A percentile compares a stretch with the other conserved stretches of the same genome.
These are phyloP conservation scores for Quercus alba DNA, from an alignment of 306 rosid genomes.

Conservation along the genomic window DNA sequence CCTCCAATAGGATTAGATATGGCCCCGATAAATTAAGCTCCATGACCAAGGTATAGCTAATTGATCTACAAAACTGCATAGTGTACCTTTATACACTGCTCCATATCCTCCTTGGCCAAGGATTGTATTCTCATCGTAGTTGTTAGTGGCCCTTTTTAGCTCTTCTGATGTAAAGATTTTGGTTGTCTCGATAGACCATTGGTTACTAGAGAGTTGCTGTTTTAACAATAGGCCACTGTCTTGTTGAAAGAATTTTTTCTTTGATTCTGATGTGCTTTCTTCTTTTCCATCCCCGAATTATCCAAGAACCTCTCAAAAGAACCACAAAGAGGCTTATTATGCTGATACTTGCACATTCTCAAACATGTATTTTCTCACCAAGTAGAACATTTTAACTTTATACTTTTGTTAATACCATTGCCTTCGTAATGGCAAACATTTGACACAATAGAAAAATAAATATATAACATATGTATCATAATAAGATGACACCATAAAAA, in stretches of 20 bases:
- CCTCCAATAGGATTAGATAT: no score
- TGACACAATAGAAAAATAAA: no score
- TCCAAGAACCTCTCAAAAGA: slow-evolving; percentile 11
- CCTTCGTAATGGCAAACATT: no score
- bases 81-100: slow-evolving; percentile 30
- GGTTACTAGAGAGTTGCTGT: slow-evolving; percentile 1
- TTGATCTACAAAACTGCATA: no score
- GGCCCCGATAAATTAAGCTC: no score
- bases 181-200: background rate
- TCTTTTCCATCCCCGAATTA: slow-evolving; percentile 20
- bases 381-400: background rate
- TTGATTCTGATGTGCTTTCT: slow-evolving; percentile 28
- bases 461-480: no score
- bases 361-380: background rate
- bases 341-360: slow-evolving; percentile 11
- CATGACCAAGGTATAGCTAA: no score
- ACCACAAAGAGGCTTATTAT: slow-evolving; percentile 7
- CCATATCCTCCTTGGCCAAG: slow-evolving; percentile 43
- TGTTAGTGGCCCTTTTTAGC: slow-evolving; percentile 39
- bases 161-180: slow-evolving; percentile 25
- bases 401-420: no score
- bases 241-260: slow-evolving; percentile 26
- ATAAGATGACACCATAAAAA: no score
- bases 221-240: slow-evolving; percentile 42
- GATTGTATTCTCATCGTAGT: slow-evolving; percentile 20